Base-by-base conservation (phyloP, 495 filamentous ascomycete genomes). In the Hyphodiscus hymeniophilus region DNA sequence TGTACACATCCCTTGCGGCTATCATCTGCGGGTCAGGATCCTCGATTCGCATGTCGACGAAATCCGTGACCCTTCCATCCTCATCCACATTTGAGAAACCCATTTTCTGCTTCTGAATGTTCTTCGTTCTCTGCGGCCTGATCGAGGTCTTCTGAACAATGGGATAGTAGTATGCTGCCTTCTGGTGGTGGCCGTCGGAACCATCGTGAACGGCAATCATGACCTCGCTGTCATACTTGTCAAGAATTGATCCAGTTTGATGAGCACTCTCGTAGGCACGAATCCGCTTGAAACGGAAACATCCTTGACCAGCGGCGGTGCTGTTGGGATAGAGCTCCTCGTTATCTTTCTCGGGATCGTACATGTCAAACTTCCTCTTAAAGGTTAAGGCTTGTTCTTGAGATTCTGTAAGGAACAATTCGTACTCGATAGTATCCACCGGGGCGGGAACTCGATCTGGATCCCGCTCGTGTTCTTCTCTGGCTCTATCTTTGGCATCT, bases 111-210 rank as follows among this genome's bases (percentile, higher is more conserved):
- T 40, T 42, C 26, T 69, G 65, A 55, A 78, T 76, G 51, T 74
- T 76, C 63, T 71, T 77, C 45, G 63, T 68, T 41, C 78, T 68
- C 62, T 77, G 74, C 24, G 70, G 75, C 48, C 70, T 65, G 52
- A 82, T 71, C 20, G 66, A 63, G 46, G 67, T 71, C 18, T 71
- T 81, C 65, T 87, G 84, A 45, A 86, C 66, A 52, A 97, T 78
- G 0, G 90, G 89, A 56, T 96, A 97, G 62, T 89, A 96, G 65
- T 87, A 96, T 7, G 87, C 90, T 16, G 76, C 92, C 54, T 76
- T 81, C 58, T 79, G 79, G 49, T 78, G 70, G 24, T 63, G 51
- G 38, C 60, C 51, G 44, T 63, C 52, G 42, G 67, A 66, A 49
- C 68, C 66, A 45, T 72, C 64, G 48, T 72, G 68, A 50, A 71